Evolutionary conservation across 306 rosid genomes (phyloP), one percentile per base, ranked within the genome.

Genomic region (Inga leiocalycina): DNA sequence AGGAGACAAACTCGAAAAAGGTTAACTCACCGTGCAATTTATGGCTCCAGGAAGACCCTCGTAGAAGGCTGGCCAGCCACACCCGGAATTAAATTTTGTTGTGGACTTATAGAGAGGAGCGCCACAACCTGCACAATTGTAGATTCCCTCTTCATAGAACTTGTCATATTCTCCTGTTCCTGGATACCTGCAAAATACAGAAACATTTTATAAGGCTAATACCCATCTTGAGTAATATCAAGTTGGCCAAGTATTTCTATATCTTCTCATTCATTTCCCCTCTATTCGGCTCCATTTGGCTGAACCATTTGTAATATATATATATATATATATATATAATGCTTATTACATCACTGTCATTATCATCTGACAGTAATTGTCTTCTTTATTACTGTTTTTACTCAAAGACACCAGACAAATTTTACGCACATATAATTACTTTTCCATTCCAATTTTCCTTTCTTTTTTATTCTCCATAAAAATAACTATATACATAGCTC

Each of bases 1-100:
- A 71, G 52, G 35, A 34, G 22, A 49, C 48, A 70, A 46, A 10
- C 15, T 30, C 2, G 10, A 70, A 20, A 49, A 54, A 59, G 6
- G 35, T 61, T 49, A 76, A 84, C 78, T 88, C 75, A 93, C 98
- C 1, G 59, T 78, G 74, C 83, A 59, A 48, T 88, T 90, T 80
- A 93, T 93, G 81, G 96, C 89, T 48, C 98, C 97, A 24, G 98
- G 98, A 71, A 93, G 83, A 84, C 97, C 98, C 73, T 93, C 98
- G 5, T 71, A 93, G 80, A 93, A 93, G 44, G 98, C 97, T 12
- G 98, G 97, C 98, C 98, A 93, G 72, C 98, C 97, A 76, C 98
- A 93, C 37, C 97, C 94, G 11, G 98, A 93, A 30, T 88, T 81
- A 78, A 93, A 93, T 73, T 93, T 91, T 49, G 98, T 90, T 2